A percentile compares a stretch with the other conserved stretches of the same genome.
These are phyloP conservation scores for Linnemannia exigua DNA, from an alignment of 192 early-diverging fungal genomes.

Conservation along the genomic window DNA sequence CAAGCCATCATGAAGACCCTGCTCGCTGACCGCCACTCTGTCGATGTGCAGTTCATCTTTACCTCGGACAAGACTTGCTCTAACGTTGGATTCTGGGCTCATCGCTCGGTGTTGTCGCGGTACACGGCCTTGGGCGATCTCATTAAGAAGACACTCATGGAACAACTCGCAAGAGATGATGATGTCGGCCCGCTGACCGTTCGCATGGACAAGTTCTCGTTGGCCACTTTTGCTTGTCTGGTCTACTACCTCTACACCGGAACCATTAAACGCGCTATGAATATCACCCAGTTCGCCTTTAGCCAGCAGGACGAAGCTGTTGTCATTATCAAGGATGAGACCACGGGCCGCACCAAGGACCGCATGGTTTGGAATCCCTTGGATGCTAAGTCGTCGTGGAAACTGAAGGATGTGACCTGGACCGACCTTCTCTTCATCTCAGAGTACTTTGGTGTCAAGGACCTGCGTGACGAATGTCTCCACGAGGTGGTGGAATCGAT, in stretches of 20 bases:
- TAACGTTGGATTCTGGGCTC: conserved; percentile 19
- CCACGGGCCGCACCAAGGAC: neutral
- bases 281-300: neutral
- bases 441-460: neutral
- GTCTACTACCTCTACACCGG: conserved; percentile 24
- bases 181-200: neutral
- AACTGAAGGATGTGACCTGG: conserved; percentile 22
- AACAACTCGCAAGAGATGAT: neutral
- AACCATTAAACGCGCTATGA: neutral
- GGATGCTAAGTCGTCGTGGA: neutral
- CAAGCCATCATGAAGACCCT: neutral
- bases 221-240: neutral
- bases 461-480: neutral
- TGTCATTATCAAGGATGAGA: neutral
- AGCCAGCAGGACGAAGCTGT: neutral
- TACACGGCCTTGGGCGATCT: conserved; percentile 2
- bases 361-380: neutral
- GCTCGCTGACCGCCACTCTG: conserved; percentile 15
- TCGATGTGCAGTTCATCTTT: conserved; percentile 18
- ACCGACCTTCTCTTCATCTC: conserved; percentile 7
- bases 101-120: conserved; percentile 12
- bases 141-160: neutral
- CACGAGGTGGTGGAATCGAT: neutral
- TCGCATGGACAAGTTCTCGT: neutral
- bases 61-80: conserved; percentile 11